Evolutionary conservation across 2,329 filamentous ascomycete genomes (phyloP), one percentile per base, ranked within the genome.

Genomic region (Rhinocladiella similis): DNA sequence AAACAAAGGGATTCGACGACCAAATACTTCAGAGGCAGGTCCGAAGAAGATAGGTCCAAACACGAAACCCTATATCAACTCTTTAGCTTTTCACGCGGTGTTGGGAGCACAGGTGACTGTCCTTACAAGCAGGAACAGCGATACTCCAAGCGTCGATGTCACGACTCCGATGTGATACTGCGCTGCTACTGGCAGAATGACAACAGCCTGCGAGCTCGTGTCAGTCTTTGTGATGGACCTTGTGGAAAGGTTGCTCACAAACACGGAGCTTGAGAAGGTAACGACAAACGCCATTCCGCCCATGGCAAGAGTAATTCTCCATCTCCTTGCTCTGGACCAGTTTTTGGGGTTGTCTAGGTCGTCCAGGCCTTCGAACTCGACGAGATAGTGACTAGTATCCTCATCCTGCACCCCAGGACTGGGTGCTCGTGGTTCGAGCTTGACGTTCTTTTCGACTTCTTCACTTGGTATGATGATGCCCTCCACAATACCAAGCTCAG

Each of bases 61-160:
- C 19, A 68, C 69, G 51, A 74, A 76, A 3, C 73, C 74, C 47
- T 67, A 50, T 12, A 33, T 12, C 29, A 33, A 33, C 29, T 7
- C 29, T 10, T 33, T 33, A 33, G 29, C 29, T 33, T 33, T 7
- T 33, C 29, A 25, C 6, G 6, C 29, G 22, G 6, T 33, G 2
- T 33, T 33, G 5, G 29, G 29, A 33, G 29, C 29, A 4, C 5
- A 9, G 46, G 16, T 10, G 19, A 29, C 27, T 16, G 56, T 51
- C 62, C 66, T 45, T 65, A 68, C 57, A 13, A 80, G 65, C 10
- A 83, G 73, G 46, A 79, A 78, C 1, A 83, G 68, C 19, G 75
- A 76, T 0, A 77, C 80, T 0, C 76, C 78, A 7, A 83, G 65
- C 0, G 75, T 73, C 60, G 78, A 80, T 3, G 81, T 77, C 51